Conservation (phyloP, 495 filamentous ascomycete species). For the Lasiosphaeria miniovina region DNA sequence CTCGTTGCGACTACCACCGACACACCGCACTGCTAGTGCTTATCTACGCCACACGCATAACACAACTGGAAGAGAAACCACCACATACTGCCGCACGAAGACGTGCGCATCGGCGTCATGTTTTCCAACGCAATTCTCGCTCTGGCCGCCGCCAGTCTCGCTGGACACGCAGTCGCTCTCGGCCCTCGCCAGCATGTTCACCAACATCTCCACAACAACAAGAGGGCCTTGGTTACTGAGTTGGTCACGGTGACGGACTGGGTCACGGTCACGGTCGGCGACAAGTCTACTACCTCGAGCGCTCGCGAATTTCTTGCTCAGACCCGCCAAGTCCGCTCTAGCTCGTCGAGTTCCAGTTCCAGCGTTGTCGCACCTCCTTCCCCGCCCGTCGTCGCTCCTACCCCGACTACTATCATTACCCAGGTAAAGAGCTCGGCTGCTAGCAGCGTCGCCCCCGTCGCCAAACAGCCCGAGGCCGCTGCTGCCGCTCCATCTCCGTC, state of each 20-base stretch:
- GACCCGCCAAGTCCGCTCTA: neutral
- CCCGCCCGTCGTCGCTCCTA: neutral
- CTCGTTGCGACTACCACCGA: neutral
- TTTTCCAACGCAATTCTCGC: conserved; percentile 26
- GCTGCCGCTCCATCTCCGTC: conserved; percentile 5
- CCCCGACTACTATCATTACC: conserved; percentile 16
- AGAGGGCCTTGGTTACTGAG: conserved; percentile 32
- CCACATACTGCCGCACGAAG: neutral
- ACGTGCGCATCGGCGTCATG: conserved; percentile 21
- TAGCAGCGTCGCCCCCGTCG: neutral
- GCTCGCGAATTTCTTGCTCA: neutral
- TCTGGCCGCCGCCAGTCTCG: conserved; percentile 27
- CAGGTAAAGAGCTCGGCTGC: neutral
- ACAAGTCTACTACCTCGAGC: conserved; percentile 9
- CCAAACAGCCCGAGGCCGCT: neutral
- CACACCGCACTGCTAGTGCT: neutral
- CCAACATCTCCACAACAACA: conserved; percentile 24
- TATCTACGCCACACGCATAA: neutral
- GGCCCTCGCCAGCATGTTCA: conserved; percentile 22
- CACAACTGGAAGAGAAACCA: neutral
- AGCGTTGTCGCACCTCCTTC: neutral
- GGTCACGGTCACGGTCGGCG: conserved; percentile 31
- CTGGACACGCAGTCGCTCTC: conserved; percentile 26
- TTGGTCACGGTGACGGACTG: conserved; percentile 32
- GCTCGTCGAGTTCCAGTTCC: neutral